phyloP scores from a whole-genome alignment of 1,284 basidiomycete species.

The Cutaneotrichosporon cyanovorans region DNA sequence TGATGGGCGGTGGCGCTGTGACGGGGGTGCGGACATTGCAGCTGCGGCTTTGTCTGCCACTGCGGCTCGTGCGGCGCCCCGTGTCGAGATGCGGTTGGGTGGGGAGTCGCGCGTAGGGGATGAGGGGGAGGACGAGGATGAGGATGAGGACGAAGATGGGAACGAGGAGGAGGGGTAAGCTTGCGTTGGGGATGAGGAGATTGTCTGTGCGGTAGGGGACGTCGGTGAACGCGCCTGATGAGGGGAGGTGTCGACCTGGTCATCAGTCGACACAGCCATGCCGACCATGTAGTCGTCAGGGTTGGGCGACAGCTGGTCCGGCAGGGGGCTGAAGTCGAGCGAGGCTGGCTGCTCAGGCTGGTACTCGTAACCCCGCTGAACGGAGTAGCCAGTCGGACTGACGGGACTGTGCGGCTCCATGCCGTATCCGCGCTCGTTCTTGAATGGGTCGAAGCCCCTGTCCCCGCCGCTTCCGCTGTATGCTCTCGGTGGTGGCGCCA shows the following conservation, averaged over 20 bases:
- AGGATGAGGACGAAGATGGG: too few species aligned
- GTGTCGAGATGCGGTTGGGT: constrained; percentile 8
- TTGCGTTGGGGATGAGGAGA: too few species aligned
- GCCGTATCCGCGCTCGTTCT: constrained; percentile 20
- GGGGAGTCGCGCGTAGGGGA: not conserved
- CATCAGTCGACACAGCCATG: not conserved
- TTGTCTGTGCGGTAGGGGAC: too few species aligned
- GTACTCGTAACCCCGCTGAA: constrained; percentile 14
- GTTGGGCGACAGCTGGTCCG: too few species aligned
- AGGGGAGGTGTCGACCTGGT: not conserved
- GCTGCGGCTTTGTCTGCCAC: constrained; percentile 33
- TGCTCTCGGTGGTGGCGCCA: constrained; percentile 1
- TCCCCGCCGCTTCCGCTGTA: not conserved
- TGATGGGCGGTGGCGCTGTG: constrained; percentile 33
- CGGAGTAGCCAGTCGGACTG: constrained; percentile 3
- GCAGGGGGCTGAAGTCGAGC: too few species aligned
- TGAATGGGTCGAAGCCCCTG: constrained; percentile 12
- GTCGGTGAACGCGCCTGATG: too few species aligned
- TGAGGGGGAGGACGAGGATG: constrained; percentile 3
- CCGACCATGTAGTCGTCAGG: not conserved
- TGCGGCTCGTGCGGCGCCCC: constrained; percentile 26
- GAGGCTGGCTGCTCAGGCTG: not conserved
- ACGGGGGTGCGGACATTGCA: constrained; percentile 19
- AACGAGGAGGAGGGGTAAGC: not conserved
- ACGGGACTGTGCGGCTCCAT: constrained; percentile 13